Evolutionary conservation across 352 stramenopile species (phyloP).

Genomic region (Phytophthora sp.): DNA sequence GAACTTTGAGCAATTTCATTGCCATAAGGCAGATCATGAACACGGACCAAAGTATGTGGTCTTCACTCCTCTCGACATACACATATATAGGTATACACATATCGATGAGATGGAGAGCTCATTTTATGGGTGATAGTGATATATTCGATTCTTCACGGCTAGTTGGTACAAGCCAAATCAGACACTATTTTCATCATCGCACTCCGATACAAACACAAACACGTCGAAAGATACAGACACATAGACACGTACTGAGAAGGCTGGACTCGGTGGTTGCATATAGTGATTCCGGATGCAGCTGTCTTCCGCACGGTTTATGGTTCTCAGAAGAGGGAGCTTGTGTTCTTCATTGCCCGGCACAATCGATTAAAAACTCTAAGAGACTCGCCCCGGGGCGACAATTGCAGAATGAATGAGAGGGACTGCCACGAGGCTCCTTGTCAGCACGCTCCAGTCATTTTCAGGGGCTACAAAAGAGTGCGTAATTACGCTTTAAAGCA

Average conservation of each 20-base stretch:
- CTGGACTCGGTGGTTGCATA: conserved; percentile 87
- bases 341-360: conserved; percentile 75
- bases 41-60: conserved; percentile 92
- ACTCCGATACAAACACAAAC: conserved; percentile 37
- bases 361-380: background rate
- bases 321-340: conserved; percentile 91
- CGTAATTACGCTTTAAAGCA: conserved; percentile 4
- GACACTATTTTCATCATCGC: conserved; percentile 86
- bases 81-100: conserved; percentile 15
- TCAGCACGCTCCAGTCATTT: conserved; percentile 32
- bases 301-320: conserved; percentile 68
- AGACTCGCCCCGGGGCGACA: background rate
- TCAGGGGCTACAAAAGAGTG: background rate
- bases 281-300: conserved; percentile 92
- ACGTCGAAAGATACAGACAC: conserved; percentile 24
- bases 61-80: conserved; percentile 66
- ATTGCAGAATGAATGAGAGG: conserved; percentile 37
- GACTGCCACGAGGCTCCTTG: background rate
- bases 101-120: conserved; percentile 61
- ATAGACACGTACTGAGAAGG: conserved; percentile 27
- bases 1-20: conserved; percentile 91
- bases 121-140: conserved; percentile 95
- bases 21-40: conserved; percentile 92
- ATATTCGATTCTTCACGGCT: conserved; percentile 91
- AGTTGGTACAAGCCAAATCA: conserved; percentile 92